Conservation (phyloP, 257 asterid genomes). For the Nicotiana obtusifolia region DNA sequence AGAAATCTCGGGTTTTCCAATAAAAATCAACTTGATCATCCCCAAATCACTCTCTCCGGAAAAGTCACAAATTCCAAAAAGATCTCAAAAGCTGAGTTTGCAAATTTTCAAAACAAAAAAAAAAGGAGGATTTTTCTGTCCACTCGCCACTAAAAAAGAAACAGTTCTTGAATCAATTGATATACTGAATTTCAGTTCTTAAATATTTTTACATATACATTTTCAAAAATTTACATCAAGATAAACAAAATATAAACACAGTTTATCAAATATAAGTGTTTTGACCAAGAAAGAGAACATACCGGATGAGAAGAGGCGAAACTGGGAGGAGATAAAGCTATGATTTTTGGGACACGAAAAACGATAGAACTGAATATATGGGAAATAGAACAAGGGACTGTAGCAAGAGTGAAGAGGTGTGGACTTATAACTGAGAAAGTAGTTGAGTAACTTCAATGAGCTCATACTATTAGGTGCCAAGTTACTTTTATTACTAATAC, state of each 20-base stretch:
- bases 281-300: constrained; percentile 10
- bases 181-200: neutral
- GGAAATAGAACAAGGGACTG: constrained; percentile 8
- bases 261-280: neutral
- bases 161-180: neutral
- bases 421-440: constrained; percentile 16
- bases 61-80: neutral
- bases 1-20: neutral
- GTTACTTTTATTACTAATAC: constrained; percentile 5
- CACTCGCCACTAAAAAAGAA: neutral
- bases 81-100: neutral
- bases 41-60: neutral
- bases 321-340: constrained; percentile 15
- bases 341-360: constrained; percentile 12
- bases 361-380: neutral
- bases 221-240: neutral
- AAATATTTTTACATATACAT: neutral
- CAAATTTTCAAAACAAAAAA: no score
- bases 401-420: constrained; percentile 12
- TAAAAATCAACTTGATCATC: neutral
- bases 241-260: constrained; percentile 7
- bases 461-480: constrained; percentile 43
- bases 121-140: no score
- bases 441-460: constrained; percentile 38
- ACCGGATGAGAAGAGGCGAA: constrained; percentile 48